Conservation (phyloP, 768 basidiomycete genomes). For the Gloeophyllum trabeum region DNA sequence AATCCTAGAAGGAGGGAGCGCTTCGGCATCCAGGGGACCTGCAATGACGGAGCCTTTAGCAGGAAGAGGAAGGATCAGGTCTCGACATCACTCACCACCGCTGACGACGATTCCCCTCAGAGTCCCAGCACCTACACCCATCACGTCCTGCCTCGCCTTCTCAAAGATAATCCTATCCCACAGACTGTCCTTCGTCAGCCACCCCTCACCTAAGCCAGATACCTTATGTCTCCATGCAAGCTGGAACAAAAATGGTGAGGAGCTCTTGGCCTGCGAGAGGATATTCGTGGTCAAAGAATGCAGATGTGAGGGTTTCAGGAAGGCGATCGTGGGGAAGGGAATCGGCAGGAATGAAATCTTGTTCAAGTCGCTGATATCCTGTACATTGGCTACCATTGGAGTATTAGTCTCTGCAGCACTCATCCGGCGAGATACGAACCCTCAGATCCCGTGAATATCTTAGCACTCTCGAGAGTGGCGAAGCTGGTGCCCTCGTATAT, state of each 20-base stretch:
- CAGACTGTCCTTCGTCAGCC: conserved; percentile 65
- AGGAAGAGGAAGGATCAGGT: conserved; percentile 1
- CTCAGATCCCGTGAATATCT: conserved; percentile 33
- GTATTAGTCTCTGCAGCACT: no score
- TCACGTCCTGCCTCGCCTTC: conserved; percentile 42
- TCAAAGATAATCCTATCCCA: conserved; percentile 80
- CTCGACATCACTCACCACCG: conserved; percentile 39
- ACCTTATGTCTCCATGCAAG: conserved; percentile 75
- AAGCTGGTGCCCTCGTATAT: conserved; percentile 67
- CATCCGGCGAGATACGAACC: conserved; percentile 24
- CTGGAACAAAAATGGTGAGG: conserved; percentile 35
- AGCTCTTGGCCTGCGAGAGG: conserved; percentile 39
- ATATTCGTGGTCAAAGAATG: conserved; percentile 41
- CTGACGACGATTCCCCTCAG: conserved; percentile 62
- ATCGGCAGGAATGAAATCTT: conserved; percentile 35
- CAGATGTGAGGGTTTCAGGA: conserved; percentile 57
- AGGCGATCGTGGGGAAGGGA: conserved; percentile 72
- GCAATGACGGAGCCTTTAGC: background rate
- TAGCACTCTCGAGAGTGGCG: conserved; percentile 48
- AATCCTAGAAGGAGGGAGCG: conserved; percentile 54
- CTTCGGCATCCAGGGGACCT: conserved; percentile 39
- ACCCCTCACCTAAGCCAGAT: conserved; percentile 58
- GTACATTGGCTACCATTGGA: no score
- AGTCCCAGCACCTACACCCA: conserved; percentile 50
- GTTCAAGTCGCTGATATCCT: conserved; percentile 29